Evolutionary conservation across 2,329 filamentous ascomycete species (phyloP), one percentile per base, ranked within the genome.

Genomic region (Xylariaceae sp.): DNA sequence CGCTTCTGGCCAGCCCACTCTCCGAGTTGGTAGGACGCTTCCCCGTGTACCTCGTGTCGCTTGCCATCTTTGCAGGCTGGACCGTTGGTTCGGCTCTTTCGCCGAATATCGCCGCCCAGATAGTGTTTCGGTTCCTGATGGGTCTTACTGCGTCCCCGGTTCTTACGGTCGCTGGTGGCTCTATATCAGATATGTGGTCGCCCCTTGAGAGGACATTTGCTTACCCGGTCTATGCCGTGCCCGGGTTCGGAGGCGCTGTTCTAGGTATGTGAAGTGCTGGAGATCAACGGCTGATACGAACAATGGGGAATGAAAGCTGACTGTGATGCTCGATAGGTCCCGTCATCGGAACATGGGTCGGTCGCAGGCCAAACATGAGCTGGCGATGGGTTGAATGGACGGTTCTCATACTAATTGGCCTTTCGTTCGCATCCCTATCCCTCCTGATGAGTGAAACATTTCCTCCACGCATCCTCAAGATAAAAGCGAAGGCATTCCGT

Each of bases 111-210:
- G 63, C 62, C 0, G 63, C 67, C 7, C 59, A 74, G 5, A 66
- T 75, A 29, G 63, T 61, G 2, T 77, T 77, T 46, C 67, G 74
- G 0, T 74, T 77, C 47, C 49, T 78, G 1, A 65, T 71, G 2
- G 74, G 73, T 0, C 64, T 72, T 22, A 69, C 68, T 14, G 73
- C 70, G 0, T 70, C 70, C 3, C 68, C 70, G 1, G 71, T 73
- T 3, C 56, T 74, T 1, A 69, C 67, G 1, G 64, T 65, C 19
- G 65, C 67, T 0, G 72, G 71, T 0, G 71, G 70, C 0, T 68
- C 67, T 1, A 62, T 74, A 10, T 62, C 68, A 1, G 72, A 75
- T 50, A 60, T 68, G 14, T 68, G 64, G 53, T 47, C 44, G 4
- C 51, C 57, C 0, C 55, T 64, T 16, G 50, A 60, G 29, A 40